Conservation (phyloP, 306 rosid genomes). For the Citrullus amarus region DNA sequence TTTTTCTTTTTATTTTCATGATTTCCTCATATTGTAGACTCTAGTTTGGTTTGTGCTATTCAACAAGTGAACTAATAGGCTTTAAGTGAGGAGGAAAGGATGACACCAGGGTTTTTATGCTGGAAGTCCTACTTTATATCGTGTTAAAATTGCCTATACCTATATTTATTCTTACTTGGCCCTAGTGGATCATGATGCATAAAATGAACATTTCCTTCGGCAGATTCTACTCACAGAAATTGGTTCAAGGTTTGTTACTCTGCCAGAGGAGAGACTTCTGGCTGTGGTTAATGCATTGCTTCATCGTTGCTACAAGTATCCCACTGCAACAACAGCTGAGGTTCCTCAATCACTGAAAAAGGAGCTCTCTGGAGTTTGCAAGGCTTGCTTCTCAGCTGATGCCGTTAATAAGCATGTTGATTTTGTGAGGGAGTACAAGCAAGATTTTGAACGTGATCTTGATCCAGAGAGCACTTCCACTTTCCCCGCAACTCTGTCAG, state of each 20-base stretch:
- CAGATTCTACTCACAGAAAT: slow-evolving; percentile 93
- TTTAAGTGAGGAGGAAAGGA: not conserved
- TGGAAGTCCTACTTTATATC: not conserved
- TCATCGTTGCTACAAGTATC: slow-evolving; percentile 98
- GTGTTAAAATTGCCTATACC: not conserved
- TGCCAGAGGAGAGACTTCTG: slow-evolving; percentile 98
- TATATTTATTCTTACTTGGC: not conserved
- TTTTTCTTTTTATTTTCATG: not conserved
- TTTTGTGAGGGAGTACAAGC: slow-evolving; percentile 95
- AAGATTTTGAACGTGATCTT: slow-evolving; percentile 96
- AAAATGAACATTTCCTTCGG: not conserved
- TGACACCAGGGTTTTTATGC: not conserved
- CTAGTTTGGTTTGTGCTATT: not conserved
- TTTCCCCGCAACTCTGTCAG: slow-evolving; percentile 89
- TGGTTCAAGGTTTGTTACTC: slow-evolving; percentile 95
- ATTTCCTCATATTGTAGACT: not conserved
- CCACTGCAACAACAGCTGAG: slow-evolving; percentile 98
- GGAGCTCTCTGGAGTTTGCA: slow-evolving; percentile 98
- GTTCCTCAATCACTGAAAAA: slow-evolving; percentile 98
- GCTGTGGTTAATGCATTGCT: slow-evolving; percentile 98
- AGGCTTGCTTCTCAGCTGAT: slow-evolving; percentile 98
- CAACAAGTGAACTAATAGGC: not conserved
- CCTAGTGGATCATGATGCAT: not conserved
- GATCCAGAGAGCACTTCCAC: slow-evolving; percentile 93
- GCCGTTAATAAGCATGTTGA: slow-evolving; percentile 97